Base-by-base conservation (phyloP, 345 rosid species). In the Angophora floribunda region DNA sequence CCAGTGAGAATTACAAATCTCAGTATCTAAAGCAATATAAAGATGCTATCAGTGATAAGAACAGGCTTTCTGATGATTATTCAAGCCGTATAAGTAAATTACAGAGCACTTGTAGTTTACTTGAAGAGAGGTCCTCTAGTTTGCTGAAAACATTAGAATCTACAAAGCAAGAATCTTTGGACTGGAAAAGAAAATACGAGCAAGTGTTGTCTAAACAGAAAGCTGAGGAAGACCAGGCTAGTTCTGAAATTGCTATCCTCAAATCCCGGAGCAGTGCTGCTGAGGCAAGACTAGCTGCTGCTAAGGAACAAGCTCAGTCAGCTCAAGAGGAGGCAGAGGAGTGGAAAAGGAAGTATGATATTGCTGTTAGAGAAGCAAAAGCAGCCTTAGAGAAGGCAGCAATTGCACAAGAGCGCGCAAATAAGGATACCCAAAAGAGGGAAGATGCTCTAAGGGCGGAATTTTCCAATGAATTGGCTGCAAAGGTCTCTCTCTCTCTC, bases 281-380 rank as follows among this genome's bases (percentile, higher is more conserved):
- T 86, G 99, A 98, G 90, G 99, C 99, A 86, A 96, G 99, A 90
- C 90, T 98, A 85, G 97, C 96, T 92, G 99, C 99, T 90, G 97
- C 99, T 82, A 94, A 91, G 92, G 99, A 98, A 90, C 98, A 96
- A 89, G 94, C 95, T 57, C 92, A 92, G 87, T 94, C 99, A 84
- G 97, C 99, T 88, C 96, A 96, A 92, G 99, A 95, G 91, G 99
- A 96, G 92, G 97, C 99, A 11, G 94, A 91, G 86, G 99, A 98
- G 87, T 98, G 99, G 99, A 94, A 95, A 90, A 93, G 99, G 87
- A 98, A 97, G 93, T 98, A 94, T 88, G 99, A 95, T 88, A 91
- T 91, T 87, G 97, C 99, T 65, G 96, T 95, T 84, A 94, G 97
- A 92, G 99, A 98, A 87, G 98, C 99, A 67, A 97, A 95, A 91